These are phyloP conservation scores for Rhizophlyctis rosea DNA, from an alignment of 192 early-diverging fungal genomes.

Conservation along the genomic window DNA sequence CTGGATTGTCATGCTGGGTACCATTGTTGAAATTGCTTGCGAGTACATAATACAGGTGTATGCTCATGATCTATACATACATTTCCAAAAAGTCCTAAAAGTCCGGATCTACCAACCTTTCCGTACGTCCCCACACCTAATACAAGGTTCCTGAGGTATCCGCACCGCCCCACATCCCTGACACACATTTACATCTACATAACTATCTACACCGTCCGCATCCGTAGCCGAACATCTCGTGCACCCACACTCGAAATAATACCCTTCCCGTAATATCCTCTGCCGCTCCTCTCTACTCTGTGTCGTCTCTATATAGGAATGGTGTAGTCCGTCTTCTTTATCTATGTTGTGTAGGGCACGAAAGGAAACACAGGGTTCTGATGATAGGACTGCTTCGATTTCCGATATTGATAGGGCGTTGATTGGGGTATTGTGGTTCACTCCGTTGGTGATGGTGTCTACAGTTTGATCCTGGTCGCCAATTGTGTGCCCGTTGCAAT, in stretches of 20 bases:
- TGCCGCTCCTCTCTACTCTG: slow-evolving; percentile 1
- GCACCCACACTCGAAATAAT: slow-evolving; percentile 28
- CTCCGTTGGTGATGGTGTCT: too few species aligned
- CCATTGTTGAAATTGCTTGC: too few species aligned
- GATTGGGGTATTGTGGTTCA: too few species aligned
- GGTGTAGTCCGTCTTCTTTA: slow-evolving; percentile 12
- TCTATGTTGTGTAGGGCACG: not conserved
- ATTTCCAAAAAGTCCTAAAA: too few species aligned
- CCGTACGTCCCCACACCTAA: not conserved
- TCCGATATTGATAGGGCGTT: not conserved
- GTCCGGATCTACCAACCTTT: too few species aligned
- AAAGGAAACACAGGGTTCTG: not conserved
- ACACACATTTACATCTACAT: not conserved
- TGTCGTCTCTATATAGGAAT: slow-evolving; percentile 18
- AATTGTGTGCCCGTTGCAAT: too few species aligned
- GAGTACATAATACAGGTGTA: too few species aligned
- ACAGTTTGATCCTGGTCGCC: too few species aligned
- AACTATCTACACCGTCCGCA: not conserved
- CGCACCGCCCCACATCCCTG: not conserved
- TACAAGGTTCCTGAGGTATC: not conserved
- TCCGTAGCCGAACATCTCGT: slow-evolving; percentile 6
- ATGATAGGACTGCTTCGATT: not conserved
- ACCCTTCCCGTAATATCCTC: slow-evolving; percentile 14
- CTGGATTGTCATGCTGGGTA: too few species aligned
- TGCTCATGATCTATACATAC: too few species aligned